Evolutionary conservation across 2,329 filamentous ascomycete genomes (phyloP), one percentile per base, ranked within the genome.

Genomic region (Achaetomium macrosporum): DNA sequence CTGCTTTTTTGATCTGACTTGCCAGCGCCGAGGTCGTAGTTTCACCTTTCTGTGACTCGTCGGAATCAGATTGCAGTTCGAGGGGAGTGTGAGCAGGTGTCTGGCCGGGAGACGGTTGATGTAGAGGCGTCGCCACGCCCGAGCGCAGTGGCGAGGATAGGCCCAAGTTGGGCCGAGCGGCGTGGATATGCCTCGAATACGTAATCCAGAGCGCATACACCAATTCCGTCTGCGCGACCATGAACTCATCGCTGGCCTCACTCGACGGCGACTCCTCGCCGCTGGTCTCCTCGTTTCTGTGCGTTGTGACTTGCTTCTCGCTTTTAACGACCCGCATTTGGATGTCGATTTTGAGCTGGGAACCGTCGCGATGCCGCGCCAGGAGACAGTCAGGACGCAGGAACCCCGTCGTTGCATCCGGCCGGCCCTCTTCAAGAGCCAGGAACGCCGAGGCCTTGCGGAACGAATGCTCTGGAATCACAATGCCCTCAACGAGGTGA

Each of bases 191-290:
- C 57, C 91, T 81, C 16, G 92, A 97, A 67, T 97, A 99, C 1
- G 92, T 97, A 60, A 99, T 87, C 93, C 93, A 99, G 30, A 99
- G 73, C 11, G 93, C 93, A 72, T 91, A 97, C 0, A 97, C 90
- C 57, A 95, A 80, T 67, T 96, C 90, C 15, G 84, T 81, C 56
- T 78, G 75, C 3, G 72, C 65, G 31, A 75, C 69, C 11, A 77
- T 69, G n/a, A 79, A 76, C 9, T 73, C 64, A n/a, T 69, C 68
- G 33, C 69, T 70, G 12, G 65, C 65, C 42, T 68, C 71, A 45
- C 66, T 64, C 25, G 69, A 66, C 55, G 72, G 65, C 43, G 76
- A 72, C n/a, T 80, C 77, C 36, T 79, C 78, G 44, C 79, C 78
- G 49, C 74, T 79, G 37, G 73, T 71, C 66, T 90, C 84, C 49